Percentiles rank a stretch among this genome's conserved stretches.
These are phyloP conservation scores for Myriosclerotinia duriaeana DNA, from an alignment of 2,329 filamentous ascomycete genomes.

Conservation along the genomic window DNA sequence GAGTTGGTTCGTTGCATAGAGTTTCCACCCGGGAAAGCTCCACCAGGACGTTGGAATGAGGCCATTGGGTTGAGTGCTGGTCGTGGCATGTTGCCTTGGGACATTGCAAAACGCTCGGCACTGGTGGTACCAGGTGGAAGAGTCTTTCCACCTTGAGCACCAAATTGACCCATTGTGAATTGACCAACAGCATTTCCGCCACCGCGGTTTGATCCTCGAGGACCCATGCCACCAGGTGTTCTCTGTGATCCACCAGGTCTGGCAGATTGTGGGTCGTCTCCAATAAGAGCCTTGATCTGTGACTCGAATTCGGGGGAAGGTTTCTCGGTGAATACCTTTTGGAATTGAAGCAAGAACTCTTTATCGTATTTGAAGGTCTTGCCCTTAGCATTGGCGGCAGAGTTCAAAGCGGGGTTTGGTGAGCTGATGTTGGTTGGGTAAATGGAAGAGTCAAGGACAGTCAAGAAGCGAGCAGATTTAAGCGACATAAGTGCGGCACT, in stretches of 20 bases:
- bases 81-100: conserved; percentile 53
- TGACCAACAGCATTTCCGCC: conserved; percentile 47
- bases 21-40: conserved; percentile 60
- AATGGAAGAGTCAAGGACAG: conserved; percentile 71
- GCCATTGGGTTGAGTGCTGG: conserved; percentile 56
- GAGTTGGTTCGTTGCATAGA: conserved; percentile 58
- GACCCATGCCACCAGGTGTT: conserved; percentile 53
- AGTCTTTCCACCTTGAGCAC: conserved; percentile 52
- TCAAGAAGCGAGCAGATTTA: conserved; percentile 85
- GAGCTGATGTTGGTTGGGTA: conserved; percentile 85
- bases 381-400: conserved; percentile 73
- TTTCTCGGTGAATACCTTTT: conserved; percentile 94
- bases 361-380: conserved; percentile 93
- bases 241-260: conserved; percentile 56
- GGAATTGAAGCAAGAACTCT: conserved; percentile 93
- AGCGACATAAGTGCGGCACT: conserved; percentile 92
- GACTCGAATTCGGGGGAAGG: conserved; percentile 90
- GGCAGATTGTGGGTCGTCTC: conserved; percentile 67
- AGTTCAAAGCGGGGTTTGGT: conserved; percentile 88
- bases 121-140: conserved; percentile 77
- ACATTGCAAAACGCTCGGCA: conserved; percentile 69
- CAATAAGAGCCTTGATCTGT: conserved; percentile 83
- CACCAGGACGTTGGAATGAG: conserved; percentile 60
- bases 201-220: conserved; percentile 50
- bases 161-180: conserved; percentile 72